Evolutionary conservation across 192 early-diverging fungal genomes (phyloP).

Genomic region (Spinellus fusiger): DNA sequence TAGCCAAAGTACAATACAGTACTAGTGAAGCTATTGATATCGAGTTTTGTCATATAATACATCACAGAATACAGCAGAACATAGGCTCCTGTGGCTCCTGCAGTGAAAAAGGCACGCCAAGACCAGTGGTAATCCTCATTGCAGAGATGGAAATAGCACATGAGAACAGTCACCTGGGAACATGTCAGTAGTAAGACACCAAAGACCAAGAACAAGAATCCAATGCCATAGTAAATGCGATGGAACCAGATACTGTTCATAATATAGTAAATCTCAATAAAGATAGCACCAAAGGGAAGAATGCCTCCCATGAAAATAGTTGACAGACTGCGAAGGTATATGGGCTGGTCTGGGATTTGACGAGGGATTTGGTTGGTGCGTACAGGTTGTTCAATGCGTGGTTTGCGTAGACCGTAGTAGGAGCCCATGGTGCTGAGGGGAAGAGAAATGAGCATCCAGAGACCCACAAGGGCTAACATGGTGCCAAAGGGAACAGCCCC

Average conservation of each 20-base stretch:
- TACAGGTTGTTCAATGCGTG: constrained; percentile 68
- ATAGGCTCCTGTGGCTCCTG: constrained; percentile 80
- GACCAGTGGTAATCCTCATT: constrained; percentile 81
- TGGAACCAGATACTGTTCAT: constrained; percentile 93
- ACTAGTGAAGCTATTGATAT: constrained; percentile 74
- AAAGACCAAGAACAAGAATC: constrained; percentile 87
- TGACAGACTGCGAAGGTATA: constrained; percentile 67
- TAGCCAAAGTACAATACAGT: constrained; percentile 89
- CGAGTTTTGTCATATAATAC: constrained; percentile 76
- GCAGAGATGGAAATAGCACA: constrained; percentile 88
- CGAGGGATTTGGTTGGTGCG: constrained; percentile 92
- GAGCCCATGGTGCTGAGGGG: constrained; percentile 82
- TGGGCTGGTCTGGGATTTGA: constrained; percentile 84
- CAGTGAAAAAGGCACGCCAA: constrained; percentile 85
- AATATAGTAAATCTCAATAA: constrained; percentile 96
- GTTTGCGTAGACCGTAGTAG: constrained; percentile 59
- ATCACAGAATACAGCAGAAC: constrained; percentile 85
- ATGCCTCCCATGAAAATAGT: constrained; percentile 78
- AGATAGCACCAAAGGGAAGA: constrained; percentile 89
- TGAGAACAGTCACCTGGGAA: constrained; percentile 79
- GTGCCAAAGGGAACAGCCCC: constrained; percentile 86
- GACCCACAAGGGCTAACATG: constrained; percentile 69
- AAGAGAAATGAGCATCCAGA: constrained; percentile 82
- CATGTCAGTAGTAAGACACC: constrained; percentile 78
- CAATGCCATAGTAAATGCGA: constrained; percentile 91